Evolutionary conservation across 1,284 basidiomycete genomes (phyloP).

Genomic region (Fistulina hepatica): DNA sequence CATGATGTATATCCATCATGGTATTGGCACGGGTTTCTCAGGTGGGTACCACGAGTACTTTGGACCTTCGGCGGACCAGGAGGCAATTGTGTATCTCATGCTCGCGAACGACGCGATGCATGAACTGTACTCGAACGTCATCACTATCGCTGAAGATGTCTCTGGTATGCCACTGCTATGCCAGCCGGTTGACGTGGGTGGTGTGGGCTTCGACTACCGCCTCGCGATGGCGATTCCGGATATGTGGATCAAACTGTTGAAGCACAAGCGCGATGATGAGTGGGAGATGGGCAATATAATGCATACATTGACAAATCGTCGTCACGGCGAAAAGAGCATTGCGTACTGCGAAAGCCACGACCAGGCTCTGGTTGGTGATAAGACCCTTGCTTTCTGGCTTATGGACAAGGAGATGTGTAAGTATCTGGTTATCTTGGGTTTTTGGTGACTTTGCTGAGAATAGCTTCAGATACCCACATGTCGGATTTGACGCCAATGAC

Average conservation of each 20-base stretch:
- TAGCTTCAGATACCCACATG: constrained; percentile 78
- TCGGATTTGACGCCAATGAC: constrained; percentile 84
- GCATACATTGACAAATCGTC: constrained; percentile 83
- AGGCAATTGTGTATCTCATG: constrained; percentile 94
- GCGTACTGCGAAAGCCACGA: constrained; percentile 97
- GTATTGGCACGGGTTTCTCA: constrained; percentile 94
- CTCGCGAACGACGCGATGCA: constrained; percentile 91
- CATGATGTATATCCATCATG: constrained; percentile 98
- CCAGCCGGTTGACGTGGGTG: constrained; percentile 69
- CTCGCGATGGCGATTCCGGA: constrained; percentile 97
- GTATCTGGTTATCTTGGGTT: constrained; percentile 22
- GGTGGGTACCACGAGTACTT: constrained; percentile 99
- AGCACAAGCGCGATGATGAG: constrained; percentile 79
- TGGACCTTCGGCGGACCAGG: constrained; percentile 73
- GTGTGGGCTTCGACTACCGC: constrained; percentile 95
- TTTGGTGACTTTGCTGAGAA: constrained; percentile 21
- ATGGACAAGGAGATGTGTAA: constrained; percentile 99
- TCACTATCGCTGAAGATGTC: constrained; percentile 96
- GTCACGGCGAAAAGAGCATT: constrained; percentile 84
- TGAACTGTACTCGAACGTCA: constrained; percentile 62
- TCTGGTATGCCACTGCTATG: constrained; percentile 97
- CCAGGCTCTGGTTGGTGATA: constrained; percentile 96
- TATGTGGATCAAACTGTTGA: constrained; percentile 99
- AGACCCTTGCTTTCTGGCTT: constrained; percentile 96
- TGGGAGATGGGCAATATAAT: constrained; percentile 89